A percentile compares a stretch with the other conserved stretches of the same genome.
These are phyloP conservation scores for Wickerhamomyces sp. DNA, from an alignment of 1,139 yeast species.

Conservation along the genomic window DNA sequence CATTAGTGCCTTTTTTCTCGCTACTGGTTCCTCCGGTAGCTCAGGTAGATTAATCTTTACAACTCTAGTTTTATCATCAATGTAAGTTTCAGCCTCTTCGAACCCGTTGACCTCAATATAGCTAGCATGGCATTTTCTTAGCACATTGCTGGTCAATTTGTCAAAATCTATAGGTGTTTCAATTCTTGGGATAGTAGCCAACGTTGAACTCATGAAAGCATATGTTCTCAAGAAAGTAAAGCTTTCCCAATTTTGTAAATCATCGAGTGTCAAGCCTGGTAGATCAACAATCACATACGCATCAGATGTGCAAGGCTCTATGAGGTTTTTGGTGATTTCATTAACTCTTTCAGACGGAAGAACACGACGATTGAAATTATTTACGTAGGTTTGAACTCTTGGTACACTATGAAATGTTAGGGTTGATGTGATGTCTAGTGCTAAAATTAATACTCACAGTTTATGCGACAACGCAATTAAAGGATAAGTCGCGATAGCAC, in stretches of 20 bases:
- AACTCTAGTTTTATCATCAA: slow-evolving; percentile 58
- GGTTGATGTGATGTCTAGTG: not conserved
- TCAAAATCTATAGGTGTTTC: slow-evolving; percentile 42
- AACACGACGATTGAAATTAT: slow-evolving; percentile 16
- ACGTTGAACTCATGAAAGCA: slow-evolving; percentile 56
- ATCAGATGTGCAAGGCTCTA: slow-evolving; percentile 64
- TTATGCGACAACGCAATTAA: slow-evolving; percentile 32
- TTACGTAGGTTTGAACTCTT: slow-evolving; percentile 20
- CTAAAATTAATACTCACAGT: slow-evolving; percentile 19
- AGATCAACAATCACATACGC: slow-evolving; percentile 64
- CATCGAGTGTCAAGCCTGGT: slow-evolving; percentile 63
- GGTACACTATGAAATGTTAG: slow-evolving; percentile 17
- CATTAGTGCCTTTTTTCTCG: slow-evolving; percentile 29
- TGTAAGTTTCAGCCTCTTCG: slow-evolving; percentile 44
- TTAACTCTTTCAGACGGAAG: slow-evolving; percentile 37
- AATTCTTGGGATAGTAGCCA: slow-evolving; percentile 57
- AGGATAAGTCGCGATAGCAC: slow-evolving; percentile 30
- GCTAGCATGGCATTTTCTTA: slow-evolving; percentile 25
- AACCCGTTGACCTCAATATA: slow-evolving; percentile 33
- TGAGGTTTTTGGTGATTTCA: slow-evolving; percentile 42
- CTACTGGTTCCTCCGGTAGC: slow-evolving; percentile 36
- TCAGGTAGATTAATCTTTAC: slow-evolving; percentile 51
- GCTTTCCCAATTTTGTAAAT: slow-evolving; percentile 40
- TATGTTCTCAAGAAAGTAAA: slow-evolving; percentile 56
- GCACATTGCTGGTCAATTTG: slow-evolving; percentile 34